Conservation (phyloP, 768 basidiomycete species). For the Mycena rosella region DNA sequence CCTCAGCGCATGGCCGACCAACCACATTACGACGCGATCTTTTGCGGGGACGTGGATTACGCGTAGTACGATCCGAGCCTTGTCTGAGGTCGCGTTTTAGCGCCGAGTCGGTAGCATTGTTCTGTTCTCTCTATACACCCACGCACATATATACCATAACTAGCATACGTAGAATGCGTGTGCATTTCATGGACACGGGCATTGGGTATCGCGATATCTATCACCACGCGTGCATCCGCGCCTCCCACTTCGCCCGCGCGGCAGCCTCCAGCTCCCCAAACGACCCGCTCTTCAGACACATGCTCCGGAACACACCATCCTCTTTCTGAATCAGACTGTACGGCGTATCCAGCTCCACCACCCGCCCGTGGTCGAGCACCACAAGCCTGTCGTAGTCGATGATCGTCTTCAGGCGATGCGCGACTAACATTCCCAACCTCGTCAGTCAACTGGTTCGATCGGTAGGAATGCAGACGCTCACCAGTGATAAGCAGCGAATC, state of each 20-base stretch:
- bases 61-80: no score
- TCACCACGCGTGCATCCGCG: background rate
- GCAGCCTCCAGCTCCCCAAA: conserved; percentile 39
- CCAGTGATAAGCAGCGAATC: conserved; percentile 80
- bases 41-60: no score
- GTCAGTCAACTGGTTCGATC: background rate
- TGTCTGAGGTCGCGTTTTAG: no score
- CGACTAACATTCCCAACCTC: conserved; percentile 61
- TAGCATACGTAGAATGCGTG: no score
- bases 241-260: conserved; percentile 34
- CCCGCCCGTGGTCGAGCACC: conserved; percentile 80
- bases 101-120: no score
- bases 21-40: no score
- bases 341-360: conserved; percentile 66
- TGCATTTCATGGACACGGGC: no score
- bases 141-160: no score
- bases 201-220: background rate
- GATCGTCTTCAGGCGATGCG: conserved; percentile 81
- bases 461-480: conserved; percentile 46
- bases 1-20: no score
- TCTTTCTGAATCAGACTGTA: conserved; percentile 60
- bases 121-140: no score
- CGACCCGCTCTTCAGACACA: conserved; percentile 62
- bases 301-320: conserved; percentile 62
- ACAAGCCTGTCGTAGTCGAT: conserved; percentile 87